Evolutionary conservation across 495 filamentous ascomycete species (phyloP).

Genomic region (Aspergillus mulundensis): DNA sequence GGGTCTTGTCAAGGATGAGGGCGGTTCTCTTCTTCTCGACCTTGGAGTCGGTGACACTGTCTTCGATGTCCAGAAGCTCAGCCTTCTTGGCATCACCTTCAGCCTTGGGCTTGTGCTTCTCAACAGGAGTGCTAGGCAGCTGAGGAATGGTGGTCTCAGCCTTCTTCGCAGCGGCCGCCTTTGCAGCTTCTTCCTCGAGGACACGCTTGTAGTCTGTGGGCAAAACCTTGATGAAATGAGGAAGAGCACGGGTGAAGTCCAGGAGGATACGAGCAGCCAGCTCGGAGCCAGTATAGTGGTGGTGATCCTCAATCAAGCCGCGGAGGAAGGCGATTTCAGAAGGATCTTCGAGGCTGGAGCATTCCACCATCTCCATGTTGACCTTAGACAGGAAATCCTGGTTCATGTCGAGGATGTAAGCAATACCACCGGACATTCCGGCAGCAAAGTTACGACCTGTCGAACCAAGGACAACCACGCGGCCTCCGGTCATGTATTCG

Average conservation of each 20-base stretch:
- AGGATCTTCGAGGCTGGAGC: conserved; percentile 81
- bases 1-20: conserved; percentile 94
- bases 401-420: conserved; percentile 91
- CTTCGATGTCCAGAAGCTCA: conserved; percentile 91
- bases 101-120: conserved; percentile 55
- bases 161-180: conserved; percentile 79
- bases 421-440: conserved; percentile 99
- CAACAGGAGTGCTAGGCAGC: conserved; percentile 55
- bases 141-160: conserved; percentile 80
- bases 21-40: conserved; percentile 92
- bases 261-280: conserved; percentile 90
- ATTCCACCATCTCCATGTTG: conserved; percentile 98
- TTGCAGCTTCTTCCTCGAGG: conserved; percentile 77
- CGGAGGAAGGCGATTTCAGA: conserved; percentile 91
- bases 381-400: conserved; percentile 91
- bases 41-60: conserved; percentile 80
- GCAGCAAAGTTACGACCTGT: conserved; percentile 99
- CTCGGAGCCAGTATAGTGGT: conserved; percentile 98
- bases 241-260: conserved; percentile 94
- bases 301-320: conserved; percentile 94
- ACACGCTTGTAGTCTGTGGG: conserved; percentile 98
- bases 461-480: conserved; percentile 81
- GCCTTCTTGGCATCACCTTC: conserved; percentile 63
- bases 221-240: conserved; percentile 89
- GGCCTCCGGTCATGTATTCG: conserved; percentile 99